Percentiles rank a stretch among this genome's conserved stretches.
Evolutionary conservation across 2,329 filamentous ascomycete genomes (phyloP).

Genomic region (Fusarium zealandicum): DNA sequence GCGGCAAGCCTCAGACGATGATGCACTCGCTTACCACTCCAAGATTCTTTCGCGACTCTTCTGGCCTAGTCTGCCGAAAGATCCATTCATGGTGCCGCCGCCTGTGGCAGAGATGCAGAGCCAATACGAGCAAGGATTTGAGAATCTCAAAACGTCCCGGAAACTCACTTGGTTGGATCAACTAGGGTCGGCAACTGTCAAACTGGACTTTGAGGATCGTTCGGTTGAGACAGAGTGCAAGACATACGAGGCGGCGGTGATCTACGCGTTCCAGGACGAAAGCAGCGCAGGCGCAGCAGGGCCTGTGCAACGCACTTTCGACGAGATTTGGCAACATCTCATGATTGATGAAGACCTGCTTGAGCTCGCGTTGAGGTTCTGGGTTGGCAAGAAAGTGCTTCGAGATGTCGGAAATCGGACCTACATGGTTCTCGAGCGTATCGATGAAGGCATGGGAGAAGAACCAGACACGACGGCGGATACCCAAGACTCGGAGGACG

Average conservation of each 20-base stretch:
- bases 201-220: slow-evolving; percentile 84
- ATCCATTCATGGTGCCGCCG: slow-evolving; percentile 69
- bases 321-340: slow-evolving; percentile 64
- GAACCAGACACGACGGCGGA: slow-evolving; percentile 45
- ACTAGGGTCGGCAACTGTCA: slow-evolving; percentile 79
- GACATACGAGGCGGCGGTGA: slow-evolving; percentile 87
- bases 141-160: slow-evolving; percentile 79
- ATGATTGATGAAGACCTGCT: slow-evolving; percentile 79
- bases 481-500: slow-evolving; percentile 34
- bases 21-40: slow-evolving; percentile 65
- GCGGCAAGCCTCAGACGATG: slow-evolving; percentile 20
- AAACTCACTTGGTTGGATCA: slow-evolving; percentile 90
- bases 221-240: slow-evolving; percentile 74
- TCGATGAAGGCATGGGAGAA: slow-evolving; percentile 47
- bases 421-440: slow-evolving; percentile 73
- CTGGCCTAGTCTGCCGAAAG: slow-evolving; percentile 83
- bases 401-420: slow-evolving; percentile 60
- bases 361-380: slow-evolving; percentile 71
- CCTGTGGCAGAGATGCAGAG: slow-evolving; percentile 68
- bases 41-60: slow-evolving; percentile 92
- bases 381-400: slow-evolving; percentile 73
- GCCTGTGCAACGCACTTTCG: slow-evolving; percentile 54
- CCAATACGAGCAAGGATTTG: slow-evolving; percentile 78
- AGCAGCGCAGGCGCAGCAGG: slow-evolving; percentile 45
- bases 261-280: slow-evolving; percentile 76